Base-by-base conservation (phyloP, 2,329 filamentous ascomycete species). In the Zymoseptoria ardabiliae region DNA sequence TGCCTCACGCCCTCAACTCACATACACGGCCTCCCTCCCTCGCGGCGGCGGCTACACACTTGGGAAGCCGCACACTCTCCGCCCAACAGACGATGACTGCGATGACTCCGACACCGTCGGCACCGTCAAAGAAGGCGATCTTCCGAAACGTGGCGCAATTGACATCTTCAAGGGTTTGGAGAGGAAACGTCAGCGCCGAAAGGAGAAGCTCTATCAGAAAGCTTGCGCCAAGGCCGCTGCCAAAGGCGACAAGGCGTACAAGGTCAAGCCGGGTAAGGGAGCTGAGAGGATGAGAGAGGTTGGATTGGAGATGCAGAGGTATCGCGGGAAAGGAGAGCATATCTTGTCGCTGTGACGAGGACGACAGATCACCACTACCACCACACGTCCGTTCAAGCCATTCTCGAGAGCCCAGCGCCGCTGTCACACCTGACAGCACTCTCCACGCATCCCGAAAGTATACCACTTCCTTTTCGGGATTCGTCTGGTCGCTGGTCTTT, bases 111-210 rank as follows among this genome's bases (percentile, higher is more conserved):
- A 71, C n/a, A 71, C 71, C 5, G 63, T 59, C 13, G 50, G 56
- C 45, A 57, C 63, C 22, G 57, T 61, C 50, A 58, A 58, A 61
- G 71, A 68, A 59, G 73, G 73, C 13, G 82, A 87, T 55, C 77
- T 85, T 50, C 91, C 94, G 64, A 83, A 90, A 9, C 89, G 94
- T 63, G 91, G 91, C n/a, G 92, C 94, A 41, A 95, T 99, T 66
- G 94, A 97, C 74, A 99, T 97, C 62, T 90, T 97, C 75, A 96
- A 96, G 74, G 94, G 94, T 8, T 83, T 99, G 1, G 94, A 99
- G 78, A 88, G 90, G 75, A 97, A 96, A 78, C 88, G 92, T 23
- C 90, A 94, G 77, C 87, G 94, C 65, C 89, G 94, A 67, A 91
- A 89, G 77, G 92, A 97, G 75, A 96, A 97, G 75, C 89, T 91